phyloP scores from a whole-genome alignment of 805 yeast genomes.

The Candida dajiaensis region DNA sequence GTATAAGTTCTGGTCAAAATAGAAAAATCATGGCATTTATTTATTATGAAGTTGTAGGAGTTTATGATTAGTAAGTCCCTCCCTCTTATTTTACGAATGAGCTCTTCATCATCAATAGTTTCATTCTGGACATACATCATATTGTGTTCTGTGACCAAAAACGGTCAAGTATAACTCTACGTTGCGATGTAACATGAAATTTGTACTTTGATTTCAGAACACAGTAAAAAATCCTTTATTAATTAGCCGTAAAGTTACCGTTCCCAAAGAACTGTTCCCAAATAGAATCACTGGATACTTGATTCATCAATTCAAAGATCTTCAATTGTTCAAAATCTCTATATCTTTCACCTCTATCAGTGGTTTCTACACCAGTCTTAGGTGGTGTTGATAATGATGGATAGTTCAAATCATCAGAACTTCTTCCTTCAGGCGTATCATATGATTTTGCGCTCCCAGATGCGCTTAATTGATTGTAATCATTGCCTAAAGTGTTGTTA shows the following conservation, averaged over 20 bases:
- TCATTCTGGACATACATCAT: too few relatives aligned
- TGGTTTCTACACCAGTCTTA: background rate
- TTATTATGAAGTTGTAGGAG: too few relatives aligned
- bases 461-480: background rate
- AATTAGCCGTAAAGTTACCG: conserved; percentile 8
- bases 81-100: too few relatives aligned
- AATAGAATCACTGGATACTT: conserved; percentile 51
- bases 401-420: conserved; percentile 13
- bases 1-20: background rate
- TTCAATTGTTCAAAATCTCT: conserved; percentile 42
- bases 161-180: too few relatives aligned
- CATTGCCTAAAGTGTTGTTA: background rate
- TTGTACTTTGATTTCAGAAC: background rate
- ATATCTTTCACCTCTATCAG: background rate
- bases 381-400: conserved; percentile 22
- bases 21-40: background rate
- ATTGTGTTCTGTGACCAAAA: too few relatives aligned
- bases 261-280: conserved; percentile 60
- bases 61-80: too few relatives aligned
- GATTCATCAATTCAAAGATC: conserved; percentile 55
- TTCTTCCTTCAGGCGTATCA: background rate
- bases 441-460: background rate
- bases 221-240: background rate
- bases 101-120: too few relatives aligned
- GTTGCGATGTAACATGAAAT: too few relatives aligned